A percentile compares a stretch with the other conserved stretches of the same genome.
phyloP scores from a whole-genome alignment of 768 basidiomycete genomes.

The Lactifluus volemus region DNA sequence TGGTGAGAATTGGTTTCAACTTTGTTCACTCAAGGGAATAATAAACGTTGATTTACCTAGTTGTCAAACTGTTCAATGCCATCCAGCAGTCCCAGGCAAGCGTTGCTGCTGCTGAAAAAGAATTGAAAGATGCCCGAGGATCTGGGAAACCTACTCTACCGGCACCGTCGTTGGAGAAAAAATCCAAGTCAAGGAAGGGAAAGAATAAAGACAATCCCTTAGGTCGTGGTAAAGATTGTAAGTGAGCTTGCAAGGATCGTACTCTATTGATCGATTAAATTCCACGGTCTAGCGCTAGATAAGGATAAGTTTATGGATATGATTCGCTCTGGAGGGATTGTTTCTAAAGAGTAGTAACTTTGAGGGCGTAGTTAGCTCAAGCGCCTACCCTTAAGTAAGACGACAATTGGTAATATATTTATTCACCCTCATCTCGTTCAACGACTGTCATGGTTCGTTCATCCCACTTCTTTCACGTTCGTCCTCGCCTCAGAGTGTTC shows the following conservation, averaged over 20 bases:
- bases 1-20: slow-evolving; percentile 38
- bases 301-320: slow-evolving; percentile 76
- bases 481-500: slow-evolving; percentile 5
- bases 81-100: slow-evolving; percentile 74
- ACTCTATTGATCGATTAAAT: slow-evolving; percentile 3
- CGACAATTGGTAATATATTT: not conserved
- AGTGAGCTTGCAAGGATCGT: slow-evolving; percentile 18
- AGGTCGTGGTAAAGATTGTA: slow-evolving; percentile 52
- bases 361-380: not conserved
- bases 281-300: slow-evolving; percentile 40
- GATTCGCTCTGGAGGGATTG: slow-evolving; percentile 73
- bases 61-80: slow-evolving; percentile 81
- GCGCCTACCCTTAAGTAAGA: slow-evolving; percentile 7
- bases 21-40: not conserved
- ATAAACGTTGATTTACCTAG: slow-evolving; percentile 26
- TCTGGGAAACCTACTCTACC: slow-evolving; percentile 66
- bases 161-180: slow-evolving; percentile 48
- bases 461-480: slow-evolving; percentile 16
- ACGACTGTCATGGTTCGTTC: slow-evolving; percentile 17
- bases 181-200: slow-evolving; percentile 39
- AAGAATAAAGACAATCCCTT: slow-evolving; percentile 47
- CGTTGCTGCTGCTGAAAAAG: slow-evolving; percentile 42
- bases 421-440: not conserved
- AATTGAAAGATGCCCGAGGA: slow-evolving; percentile 53
- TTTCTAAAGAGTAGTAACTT: slow-evolving; percentile 47